These are phyloP conservation scores for Sugiyamaella boreocaroliniensis DNA, from an alignment of 805 yeast genomes.

Conservation along the genomic window DNA sequence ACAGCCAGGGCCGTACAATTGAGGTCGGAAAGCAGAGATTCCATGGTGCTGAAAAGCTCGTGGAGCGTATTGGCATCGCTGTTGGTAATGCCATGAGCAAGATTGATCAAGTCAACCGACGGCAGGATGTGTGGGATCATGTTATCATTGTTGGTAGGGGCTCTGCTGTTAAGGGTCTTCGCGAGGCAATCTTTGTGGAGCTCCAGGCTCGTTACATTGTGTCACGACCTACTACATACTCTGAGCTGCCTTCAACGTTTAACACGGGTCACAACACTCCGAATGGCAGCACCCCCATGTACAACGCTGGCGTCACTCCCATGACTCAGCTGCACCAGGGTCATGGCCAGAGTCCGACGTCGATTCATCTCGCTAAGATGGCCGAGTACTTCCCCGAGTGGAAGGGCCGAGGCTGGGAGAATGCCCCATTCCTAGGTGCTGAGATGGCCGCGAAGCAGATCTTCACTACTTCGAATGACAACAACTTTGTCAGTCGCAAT, in stretches of 20 bases:
- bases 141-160: constrained; percentile 76
- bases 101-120: constrained; percentile 59
- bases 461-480: constrained; percentile 58
- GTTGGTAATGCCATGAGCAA: constrained; percentile 48
- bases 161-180: constrained; percentile 64
- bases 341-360: constrained; percentile 71
- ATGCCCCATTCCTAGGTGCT: constrained; percentile 75
- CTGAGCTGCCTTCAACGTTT: constrained; percentile 33
- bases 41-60: constrained; percentile 62
- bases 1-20: constrained; percentile 48
- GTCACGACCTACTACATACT: constrained; percentile 29
- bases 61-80: constrained; percentile 47
- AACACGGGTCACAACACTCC: constrained; percentile 30
- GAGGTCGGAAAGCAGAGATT: constrained; percentile 86
- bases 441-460: constrained; percentile 83
- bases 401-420: constrained; percentile 75
- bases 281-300: constrained; percentile 20
- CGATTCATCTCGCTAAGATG: constrained; percentile 57
- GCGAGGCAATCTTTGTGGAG: constrained; percentile 56
- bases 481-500: constrained; percentile 56
- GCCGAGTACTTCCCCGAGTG: constrained; percentile 95
- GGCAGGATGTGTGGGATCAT: constrained; percentile 82
- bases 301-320: constrained; percentile 12
- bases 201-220: constrained; percentile 52
- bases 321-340: constrained; percentile 20